Evolutionary conservation across 1,284 basidiomycete species (phyloP).

Genomic region (Puccinia polysora): DNA sequence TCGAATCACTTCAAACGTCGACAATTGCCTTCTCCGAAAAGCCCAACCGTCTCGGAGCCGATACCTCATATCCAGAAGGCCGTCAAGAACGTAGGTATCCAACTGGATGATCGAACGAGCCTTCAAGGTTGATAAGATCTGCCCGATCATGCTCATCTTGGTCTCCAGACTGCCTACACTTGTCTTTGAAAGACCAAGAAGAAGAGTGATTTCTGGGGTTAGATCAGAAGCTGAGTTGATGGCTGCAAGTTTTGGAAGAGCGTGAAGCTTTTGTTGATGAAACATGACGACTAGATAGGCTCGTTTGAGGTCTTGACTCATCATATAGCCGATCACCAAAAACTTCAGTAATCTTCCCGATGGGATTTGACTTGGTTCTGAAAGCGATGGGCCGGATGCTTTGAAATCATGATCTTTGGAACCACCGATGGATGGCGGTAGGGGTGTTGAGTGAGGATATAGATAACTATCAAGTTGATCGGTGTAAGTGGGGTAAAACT

Average conservation of each 20-base stretch:
- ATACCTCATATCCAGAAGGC: constrained; percentile 12
- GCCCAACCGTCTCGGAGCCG: constrained; percentile 18
- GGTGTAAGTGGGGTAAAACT: constrained; percentile 24
- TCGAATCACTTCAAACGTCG: not conserved
- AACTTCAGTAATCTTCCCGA: constrained; percentile 28
- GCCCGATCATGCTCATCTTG: constrained; percentile 1
- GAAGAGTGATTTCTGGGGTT: constrained; percentile 17
- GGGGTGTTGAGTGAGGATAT: constrained; percentile 2
- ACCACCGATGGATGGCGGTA: not conserved
- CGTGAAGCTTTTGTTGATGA: not conserved
- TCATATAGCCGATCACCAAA: constrained; percentile 12
- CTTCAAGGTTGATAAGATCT: not conserved
- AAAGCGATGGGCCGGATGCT: not conserved
- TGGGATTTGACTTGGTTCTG: not conserved
- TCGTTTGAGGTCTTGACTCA: not conserved
- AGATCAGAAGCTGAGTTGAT: not conserved
- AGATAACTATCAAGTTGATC: constrained; percentile 10
- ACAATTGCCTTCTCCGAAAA: not conserved
- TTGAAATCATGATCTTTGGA: not conserved
- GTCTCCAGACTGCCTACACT: not conserved
- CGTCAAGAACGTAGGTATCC: constrained; percentile 22
- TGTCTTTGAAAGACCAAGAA: constrained; percentile 6
- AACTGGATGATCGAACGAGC: not conserved
- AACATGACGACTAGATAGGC: not conserved
- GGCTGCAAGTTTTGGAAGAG: not conserved